These are phyloP conservation scores for Fusarium redolens DNA, from an alignment of 2,329 filamentous ascomycete species.

Conservation along the genomic window DNA sequence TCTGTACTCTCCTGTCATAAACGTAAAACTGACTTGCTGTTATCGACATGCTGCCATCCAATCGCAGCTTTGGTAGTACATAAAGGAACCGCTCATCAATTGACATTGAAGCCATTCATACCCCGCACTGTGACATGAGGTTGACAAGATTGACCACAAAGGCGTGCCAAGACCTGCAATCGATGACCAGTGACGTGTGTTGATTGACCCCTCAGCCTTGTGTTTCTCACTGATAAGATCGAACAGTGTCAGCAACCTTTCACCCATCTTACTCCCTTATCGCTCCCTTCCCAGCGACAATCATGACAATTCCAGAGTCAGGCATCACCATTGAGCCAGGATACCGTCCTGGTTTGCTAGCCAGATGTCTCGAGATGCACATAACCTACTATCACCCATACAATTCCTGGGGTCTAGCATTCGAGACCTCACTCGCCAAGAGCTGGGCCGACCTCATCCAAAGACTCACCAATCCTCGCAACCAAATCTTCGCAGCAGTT, in stretches of 20 bases:
- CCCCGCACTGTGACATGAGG: neutral
- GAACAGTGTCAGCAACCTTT: neutral
- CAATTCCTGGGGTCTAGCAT: constrained; percentile 20
- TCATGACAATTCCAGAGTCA: neutral
- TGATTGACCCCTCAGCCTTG: neutral
- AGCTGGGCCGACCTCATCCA: constrained; percentile 28
- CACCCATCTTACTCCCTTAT: neutral
- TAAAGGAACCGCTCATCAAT: neutral
- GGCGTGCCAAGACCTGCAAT: neutral
- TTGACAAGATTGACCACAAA: neutral
- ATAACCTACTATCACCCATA: constrained; percentile 25
- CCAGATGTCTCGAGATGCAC: constrained; percentile 32
- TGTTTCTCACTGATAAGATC: neutral
- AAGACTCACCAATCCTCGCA: constrained; percentile 23
- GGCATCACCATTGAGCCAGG: constrained; percentile 14
- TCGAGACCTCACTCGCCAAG: constrained; percentile 24
- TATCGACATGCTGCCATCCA: neutral
- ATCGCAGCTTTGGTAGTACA: neutral
- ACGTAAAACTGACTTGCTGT: neutral
- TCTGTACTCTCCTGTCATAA: neutral
- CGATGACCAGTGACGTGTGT: neutral
- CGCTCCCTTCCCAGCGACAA: neutral
- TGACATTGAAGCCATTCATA: neutral
- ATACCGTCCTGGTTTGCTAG: constrained; percentile 29
- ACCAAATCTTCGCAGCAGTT: constrained; percentile 24